Evolutionary conservation across 2,329 filamentous ascomycete species (phyloP).

Genomic region (Colletotrichum lupini): DNA sequence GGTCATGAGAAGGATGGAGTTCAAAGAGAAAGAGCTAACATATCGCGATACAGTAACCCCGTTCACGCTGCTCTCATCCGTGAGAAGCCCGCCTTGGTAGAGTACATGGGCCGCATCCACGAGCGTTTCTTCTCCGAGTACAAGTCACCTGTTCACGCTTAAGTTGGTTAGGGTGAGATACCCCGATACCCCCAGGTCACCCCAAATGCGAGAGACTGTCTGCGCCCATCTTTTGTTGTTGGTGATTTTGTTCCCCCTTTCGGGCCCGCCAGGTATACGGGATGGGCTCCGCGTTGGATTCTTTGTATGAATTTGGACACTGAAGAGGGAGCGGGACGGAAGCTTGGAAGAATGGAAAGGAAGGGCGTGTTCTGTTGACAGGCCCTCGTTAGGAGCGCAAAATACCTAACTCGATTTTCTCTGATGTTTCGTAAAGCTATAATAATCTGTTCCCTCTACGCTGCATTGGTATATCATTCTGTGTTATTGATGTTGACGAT

Average conservation of each 20-base stretch:
- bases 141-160: constrained; percentile 32
- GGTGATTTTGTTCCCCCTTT: neutral
- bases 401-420: constrained; percentile 25
- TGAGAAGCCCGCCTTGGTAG: constrained; percentile 33
- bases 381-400: constrained; percentile 11
- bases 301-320: constrained; percentile 4
- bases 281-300: constrained; percentile 16
- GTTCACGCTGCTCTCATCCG: constrained; percentile 32
- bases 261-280: constrained; percentile 10
- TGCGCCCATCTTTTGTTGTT: neutral
- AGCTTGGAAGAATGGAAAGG: neutral
- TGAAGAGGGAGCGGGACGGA: constrained; percentile 6
- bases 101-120: constrained; percentile 33
- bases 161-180: constrained; percentile 28
- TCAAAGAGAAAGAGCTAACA: neutral
- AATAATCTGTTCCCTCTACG: constrained; percentile 13
- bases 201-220: neutral
- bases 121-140: constrained; percentile 33
- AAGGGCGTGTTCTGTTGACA: neutral
- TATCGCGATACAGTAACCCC: constrained; percentile 9
- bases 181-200: constrained; percentile 25
- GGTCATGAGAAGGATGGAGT: no score
- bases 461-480: neutral
- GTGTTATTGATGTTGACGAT: neutral
- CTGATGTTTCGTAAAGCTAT: constrained; percentile 20